Evolutionary conservation across 768 basidiomycete genomes (phyloP), one percentile per base, ranked within the genome.

Genomic region (Psilocybe cubensis): DNA sequence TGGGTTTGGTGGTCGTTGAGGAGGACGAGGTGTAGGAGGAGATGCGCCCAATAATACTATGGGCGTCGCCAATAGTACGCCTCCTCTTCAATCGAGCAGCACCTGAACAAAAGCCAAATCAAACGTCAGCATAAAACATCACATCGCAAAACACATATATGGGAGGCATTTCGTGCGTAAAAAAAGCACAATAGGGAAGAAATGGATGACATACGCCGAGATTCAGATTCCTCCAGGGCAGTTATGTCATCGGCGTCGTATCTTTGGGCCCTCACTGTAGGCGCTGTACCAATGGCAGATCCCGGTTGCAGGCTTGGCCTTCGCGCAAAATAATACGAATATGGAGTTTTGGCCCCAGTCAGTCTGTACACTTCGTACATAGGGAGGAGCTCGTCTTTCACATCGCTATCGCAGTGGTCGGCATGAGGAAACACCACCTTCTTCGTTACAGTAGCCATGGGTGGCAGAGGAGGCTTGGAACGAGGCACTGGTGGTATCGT

Each of bases 11-110:
- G 47, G 42, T 21, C 24, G 28, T 31, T 28, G 49, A 2, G 41
- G 42, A 14, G 41, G 38, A 20, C 42, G 57, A 7, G 40, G 28
- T 18, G 23, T n/a, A 29, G 9, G n/a, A n/a, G n/a, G n/a, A n/a
- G n/a, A n/a, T n/a, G n/a, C n/a, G n/a, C n/a, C n/a, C n/a, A n/a
- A n/a, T 27, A 20, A 28, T n/a, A 12, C 24, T 46, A 10, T 17
- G 33, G 29, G 23, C 14, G 21, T 57, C 47, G 25, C 38, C 41
- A 24, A 52, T 31, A 43, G 49, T 54, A 20, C 47, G 52, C 29
- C 49, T 20, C 41, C 58, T 63, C 46, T 45, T 57, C 27, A 63
- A 51, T 6, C 54, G 57, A 24, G 21, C 57, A 52, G 42, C 14
- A 54, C 45, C 33, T 24, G 41, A 29, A 49, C 17, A 28, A 41